Evolutionary conservation across 1,139 yeast species (phyloP).

Genomic region (Geotrichum histeridarum): DNA sequence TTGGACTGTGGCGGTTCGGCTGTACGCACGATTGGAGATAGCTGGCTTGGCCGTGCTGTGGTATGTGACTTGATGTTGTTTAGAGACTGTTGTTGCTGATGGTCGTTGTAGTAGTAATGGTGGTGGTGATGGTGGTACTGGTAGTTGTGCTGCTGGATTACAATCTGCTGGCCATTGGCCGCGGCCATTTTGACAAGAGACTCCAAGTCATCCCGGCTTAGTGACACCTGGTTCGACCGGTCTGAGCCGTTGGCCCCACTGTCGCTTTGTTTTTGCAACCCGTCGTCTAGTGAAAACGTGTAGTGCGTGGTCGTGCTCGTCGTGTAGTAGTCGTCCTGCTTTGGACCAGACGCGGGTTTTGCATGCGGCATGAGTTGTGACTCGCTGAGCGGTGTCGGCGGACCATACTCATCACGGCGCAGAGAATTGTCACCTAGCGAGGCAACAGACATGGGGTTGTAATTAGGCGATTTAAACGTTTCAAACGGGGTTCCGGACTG

Average conservation of each 20-base stretch:
- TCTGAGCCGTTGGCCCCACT: background rate
- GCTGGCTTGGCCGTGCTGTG: background rate
- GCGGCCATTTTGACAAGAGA: constrained; percentile 52
- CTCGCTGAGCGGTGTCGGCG: background rate
- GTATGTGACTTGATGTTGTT: background rate
- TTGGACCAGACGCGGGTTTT: background rate
- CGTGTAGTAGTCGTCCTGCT: background rate
- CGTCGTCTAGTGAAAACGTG: constrained; percentile 15
- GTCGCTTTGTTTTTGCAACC: background rate
- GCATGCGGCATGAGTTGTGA: constrained; percentile 10
- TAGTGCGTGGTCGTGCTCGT: constrained; percentile 16
- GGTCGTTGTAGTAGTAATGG: background rate
- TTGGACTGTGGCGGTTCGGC: background rate
- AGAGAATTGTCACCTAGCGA: background rate
- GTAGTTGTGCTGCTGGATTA: constrained; percentile 81
- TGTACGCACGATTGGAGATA: background rate
- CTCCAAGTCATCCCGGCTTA: constrained; percentile 28
- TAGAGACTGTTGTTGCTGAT: background rate
- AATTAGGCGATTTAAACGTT: background rate
- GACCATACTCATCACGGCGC: background rate
- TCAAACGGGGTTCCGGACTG: background rate
- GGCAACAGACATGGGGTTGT: background rate
- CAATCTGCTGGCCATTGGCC: constrained; percentile 53
- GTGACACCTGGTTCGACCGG: background rate
- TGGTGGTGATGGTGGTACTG: constrained; percentile 38